Evolutionary conservation across 192 early-diverging fungal genomes (phyloP), one percentile per base, ranked within the genome.

Genomic region (Coemansia sp.): DNA sequence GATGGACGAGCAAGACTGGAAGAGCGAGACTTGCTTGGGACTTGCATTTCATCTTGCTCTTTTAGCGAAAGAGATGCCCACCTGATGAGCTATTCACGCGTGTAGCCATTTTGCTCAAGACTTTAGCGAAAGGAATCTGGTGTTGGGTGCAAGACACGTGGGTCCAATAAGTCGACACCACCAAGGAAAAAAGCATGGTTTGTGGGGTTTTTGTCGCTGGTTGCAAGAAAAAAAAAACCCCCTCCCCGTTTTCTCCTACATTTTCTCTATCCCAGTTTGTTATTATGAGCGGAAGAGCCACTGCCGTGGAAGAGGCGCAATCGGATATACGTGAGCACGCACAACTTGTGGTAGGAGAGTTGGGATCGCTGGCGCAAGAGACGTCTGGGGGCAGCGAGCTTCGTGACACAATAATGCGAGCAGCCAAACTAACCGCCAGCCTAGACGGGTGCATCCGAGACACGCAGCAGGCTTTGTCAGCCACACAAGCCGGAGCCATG

Each of bases 251-350:
- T 45, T 35, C n/a, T n/a, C n/a, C n/a, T n/a, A n/a, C n/a, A n/a
- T n/a, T 18, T 55, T 11, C 6, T 31, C 31, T 31, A 31, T 31
- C 31, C 31, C 31, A 31, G 4, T 31, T 31, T 43, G 14, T 31
- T 37, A 65, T 36, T 43, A 61, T 42, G 18, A 58, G n/a, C 12
- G 18, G 28, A 10, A 65, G 47, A 26, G n/a, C 55, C 2, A 76
- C 79, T 0, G 67, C 74, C n/a, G 73, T 75, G 4, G 73, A 73
- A 4, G 79, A 82, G 52, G 66, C 74, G 0, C 73, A 75, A 31
- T 23, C 63, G 4, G 79, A 73, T 39, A 70, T 82, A 2, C 79
- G 74, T 39, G 79, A 82, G 38, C 79, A 73, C 53, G 66, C 79
- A 7, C 79, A 82, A 52, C 65, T 60, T 9, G 70, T 72, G 5